Base-by-base conservation (phyloP, 768 basidiomycete genomes). In the Termitomyces sp. region DNA sequence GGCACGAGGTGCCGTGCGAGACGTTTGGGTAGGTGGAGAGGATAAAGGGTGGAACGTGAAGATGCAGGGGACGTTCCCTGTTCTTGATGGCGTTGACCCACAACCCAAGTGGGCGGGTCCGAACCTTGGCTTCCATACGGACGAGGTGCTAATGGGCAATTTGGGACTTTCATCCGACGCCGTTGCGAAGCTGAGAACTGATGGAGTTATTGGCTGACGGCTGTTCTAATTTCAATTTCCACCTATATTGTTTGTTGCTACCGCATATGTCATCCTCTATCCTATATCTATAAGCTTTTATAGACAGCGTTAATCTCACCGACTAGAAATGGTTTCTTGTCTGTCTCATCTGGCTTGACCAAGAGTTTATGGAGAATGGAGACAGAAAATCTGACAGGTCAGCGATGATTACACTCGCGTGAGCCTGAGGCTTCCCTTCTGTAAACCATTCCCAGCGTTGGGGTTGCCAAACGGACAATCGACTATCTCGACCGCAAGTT, bases 91-190 rank as follows among this genome's bases (percentile, higher is more conserved):
- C 14, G 80, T 79, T 27, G 76, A 84, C 43, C 70, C 79, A 5
- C 74, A 74, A 61, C 85, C 86, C 1, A 78, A 74, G 59, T 88
- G 86, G 86, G 86, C 85, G 27, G 87, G 86, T 0, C 87, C 86
- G 2, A 76, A 86, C 59, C 71, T 88, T n/a, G 87, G 87, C 4
- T 68, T 72, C 53, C 83, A 84, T 65, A 85, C 83, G 0, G 74
- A 79, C 18, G 74, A 79, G 43, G 75, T 84, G 20, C 63, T 85
- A 57, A 73, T 47, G 57, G 62, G 67, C 0, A 76, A 81, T 31
- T 64, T 84, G 50, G 77, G 76, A 4, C 57, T 83, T 55, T 67
- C 65, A 16, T 53, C 59, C 14, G 65, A 70, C 13, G 74, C 76
- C 20, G 62, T 84, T 31, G 64, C 66, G 16, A 68, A 66, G 55